phyloP scores from a whole-genome alignment of 1,284 basidiomycete species.

The Irpex sp. region DNA sequence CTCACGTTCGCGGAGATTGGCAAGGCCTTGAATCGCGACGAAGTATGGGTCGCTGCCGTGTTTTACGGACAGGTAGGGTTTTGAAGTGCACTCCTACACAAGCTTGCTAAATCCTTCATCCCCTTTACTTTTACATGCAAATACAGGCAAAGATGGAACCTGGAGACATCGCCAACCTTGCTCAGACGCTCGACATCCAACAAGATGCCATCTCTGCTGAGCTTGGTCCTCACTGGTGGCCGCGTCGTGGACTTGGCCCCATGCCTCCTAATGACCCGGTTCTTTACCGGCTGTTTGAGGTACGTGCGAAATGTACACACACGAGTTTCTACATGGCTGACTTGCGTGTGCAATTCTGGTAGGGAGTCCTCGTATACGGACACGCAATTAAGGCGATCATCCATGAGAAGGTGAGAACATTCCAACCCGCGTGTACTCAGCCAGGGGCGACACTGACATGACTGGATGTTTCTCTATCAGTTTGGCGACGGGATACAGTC shows the following conservation, averaged over 20 bases:
- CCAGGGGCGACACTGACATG: too few species aligned
- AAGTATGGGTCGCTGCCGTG: slow-evolving; percentile 85
- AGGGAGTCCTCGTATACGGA: slow-evolving; percentile 80
- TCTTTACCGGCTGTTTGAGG: slow-evolving; percentile 84
- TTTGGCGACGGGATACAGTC: slow-evolving; percentile 93
- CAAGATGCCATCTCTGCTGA: slow-evolving; percentile 37
- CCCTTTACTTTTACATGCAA: not conserved
- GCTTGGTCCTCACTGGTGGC: slow-evolving; percentile 64
- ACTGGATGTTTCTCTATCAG: slow-evolving; percentile 29
- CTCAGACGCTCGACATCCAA: slow-evolving; percentile 48
- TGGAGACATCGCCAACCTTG: slow-evolving; percentile 57
- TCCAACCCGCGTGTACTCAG: not conserved
- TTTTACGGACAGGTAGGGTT: slow-evolving; percentile 77
- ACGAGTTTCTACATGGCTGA: not conserved
- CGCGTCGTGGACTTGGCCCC: slow-evolving; percentile 58
- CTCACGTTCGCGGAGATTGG: slow-evolving; percentile 75
- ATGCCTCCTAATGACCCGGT: slow-evolving; percentile 78
- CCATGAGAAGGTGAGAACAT: slow-evolving; percentile 68
- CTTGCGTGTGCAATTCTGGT: not conserved
- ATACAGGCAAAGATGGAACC: slow-evolving; percentile 63
- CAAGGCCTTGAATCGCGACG: slow-evolving; percentile 68
- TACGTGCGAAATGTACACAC: slow-evolving; percentile 22
- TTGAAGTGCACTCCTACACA: not conserved
- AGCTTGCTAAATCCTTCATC: not conserved
- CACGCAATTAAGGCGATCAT: slow-evolving; percentile 83